These are phyloP conservation scores for Chytriomyces sp. DNA, from an alignment of 192 early-diverging fungal species.

Conservation along the genomic window DNA sequence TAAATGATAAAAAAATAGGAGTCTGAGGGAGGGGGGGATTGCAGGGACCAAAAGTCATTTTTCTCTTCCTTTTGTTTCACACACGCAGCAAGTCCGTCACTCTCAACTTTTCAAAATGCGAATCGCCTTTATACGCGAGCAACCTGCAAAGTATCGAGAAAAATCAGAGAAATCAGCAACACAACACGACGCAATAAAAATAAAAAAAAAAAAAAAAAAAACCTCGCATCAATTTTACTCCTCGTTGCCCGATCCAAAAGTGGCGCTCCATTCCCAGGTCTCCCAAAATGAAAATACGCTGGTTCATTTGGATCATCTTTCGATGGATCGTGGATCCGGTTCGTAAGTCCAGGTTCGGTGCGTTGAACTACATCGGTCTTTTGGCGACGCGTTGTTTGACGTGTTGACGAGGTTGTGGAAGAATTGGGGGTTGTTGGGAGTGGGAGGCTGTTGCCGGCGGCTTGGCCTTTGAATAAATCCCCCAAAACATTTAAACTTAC, in stretches of 20 bases:
- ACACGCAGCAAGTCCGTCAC: constrained; percentile 27
- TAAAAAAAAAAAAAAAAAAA: neutral
- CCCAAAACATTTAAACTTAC: neutral
- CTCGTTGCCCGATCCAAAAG: constrained; percentile 20
- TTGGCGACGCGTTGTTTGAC: neutral
- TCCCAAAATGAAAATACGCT: constrained; percentile 28
- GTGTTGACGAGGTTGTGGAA: neutral
- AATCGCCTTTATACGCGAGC: constrained; percentile 22
- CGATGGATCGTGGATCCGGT: constrained; percentile 23
- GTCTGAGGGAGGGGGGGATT: no score
- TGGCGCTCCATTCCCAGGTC: constrained; percentile 22
- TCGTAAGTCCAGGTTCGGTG: constrained; percentile 14
- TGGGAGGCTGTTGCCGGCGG: constrained; percentile 16
- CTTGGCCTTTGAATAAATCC: neutral
- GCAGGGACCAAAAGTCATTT: no score
- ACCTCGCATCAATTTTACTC: constrained; percentile 23
- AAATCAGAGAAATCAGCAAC: no score
- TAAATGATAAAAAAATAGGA: no score
- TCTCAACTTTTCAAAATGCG: constrained; percentile 13
- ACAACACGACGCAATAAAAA: no score
- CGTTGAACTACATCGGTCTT: constrained; percentile 27
- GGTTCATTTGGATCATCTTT: constrained; percentile 35
- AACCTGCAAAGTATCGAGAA: neutral
- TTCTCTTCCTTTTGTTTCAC: neutral
- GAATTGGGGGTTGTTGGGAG: neutral